Evolutionary conservation across 805 yeast species (phyloP), one percentile per base, ranked within the genome.

Genomic region (Jamesozyma jinghongensis): DNA sequence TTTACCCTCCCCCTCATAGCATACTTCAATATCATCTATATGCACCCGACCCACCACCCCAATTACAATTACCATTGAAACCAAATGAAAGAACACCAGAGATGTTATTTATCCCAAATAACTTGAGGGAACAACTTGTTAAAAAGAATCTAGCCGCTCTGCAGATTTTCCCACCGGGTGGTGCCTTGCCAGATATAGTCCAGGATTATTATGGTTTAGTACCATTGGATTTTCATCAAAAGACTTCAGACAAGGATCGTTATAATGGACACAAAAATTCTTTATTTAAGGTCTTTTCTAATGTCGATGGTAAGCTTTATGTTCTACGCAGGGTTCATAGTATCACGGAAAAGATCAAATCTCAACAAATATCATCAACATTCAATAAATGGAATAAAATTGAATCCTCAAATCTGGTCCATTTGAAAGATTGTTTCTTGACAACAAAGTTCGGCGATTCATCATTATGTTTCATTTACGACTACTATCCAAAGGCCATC

Each of bases 31-130:
- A 85, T 57, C 95, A 88, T 62, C 63, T 86, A 31, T 88, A 90
- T 62, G 92, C 96, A 0, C 97, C 97, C 2, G 73, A 77, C 25
- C 90, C 96, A 8, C 85, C 88, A 3, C 88, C 87, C 7, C 79
- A 81, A 54, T 59, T 79, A 36, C 69, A 71, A 32, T 61, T 74
- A 8, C 77, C 79, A 12, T 65, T 83, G 46, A 71, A 73, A 37
- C 76, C 85, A 1, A 78, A 87, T 56, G 88, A 87, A 62, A 73
- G 86, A 33, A 77, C 76, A 26, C 74, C 80, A 3, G 74, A 75
- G 40, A 73, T 72, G 42, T 68, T 92, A 53, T 88, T 88, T 56
- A 73, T 90, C 10, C 77, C 87, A 8, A 75, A 75, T 50, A 72
- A 81, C 37, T 54, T 90, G 36, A 72, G 97, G 51, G 87, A 84